These are phyloP conservation scores for Linnemannia exigua DNA, from an alignment of 192 early-diverging fungal species.

Conservation along the genomic window DNA sequence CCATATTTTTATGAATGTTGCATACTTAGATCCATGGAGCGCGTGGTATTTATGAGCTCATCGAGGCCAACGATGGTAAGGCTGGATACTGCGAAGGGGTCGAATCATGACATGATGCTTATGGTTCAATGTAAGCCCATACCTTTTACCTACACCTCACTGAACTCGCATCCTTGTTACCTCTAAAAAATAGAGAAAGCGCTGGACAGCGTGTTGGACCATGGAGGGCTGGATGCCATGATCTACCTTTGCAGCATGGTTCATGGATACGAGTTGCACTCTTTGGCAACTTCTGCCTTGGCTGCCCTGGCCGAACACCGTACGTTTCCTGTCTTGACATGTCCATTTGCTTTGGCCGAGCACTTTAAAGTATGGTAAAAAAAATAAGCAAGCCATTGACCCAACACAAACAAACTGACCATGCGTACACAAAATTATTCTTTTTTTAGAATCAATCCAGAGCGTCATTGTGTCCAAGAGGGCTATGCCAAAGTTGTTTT, in stretches of 20 bases:
- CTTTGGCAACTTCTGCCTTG: slow-evolving; percentile 60
- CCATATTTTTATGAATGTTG: not conserved
- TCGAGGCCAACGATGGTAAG: slow-evolving; percentile 67
- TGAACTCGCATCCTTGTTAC: not conserved
- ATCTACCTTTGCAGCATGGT: slow-evolving; percentile 62
- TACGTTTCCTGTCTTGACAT: slow-evolving; percentile 19
- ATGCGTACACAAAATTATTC: not conserved
- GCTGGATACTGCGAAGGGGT: not conserved
- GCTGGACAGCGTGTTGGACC: slow-evolving; percentile 56
- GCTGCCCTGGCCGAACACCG: slow-evolving; percentile 66
- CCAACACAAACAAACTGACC: not conserved
- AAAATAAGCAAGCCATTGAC: not conserved
- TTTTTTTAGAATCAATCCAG: slow-evolving; percentile 60
- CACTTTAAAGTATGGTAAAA: not conserved
- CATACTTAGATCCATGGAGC: slow-evolving; percentile 46
- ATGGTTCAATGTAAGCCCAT: not conserved
- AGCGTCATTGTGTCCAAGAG: slow-evolving; percentile 65
- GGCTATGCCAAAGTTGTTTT: slow-evolving; percentile 60
- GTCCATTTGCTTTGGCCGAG: not conserved
- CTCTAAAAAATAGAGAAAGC: slow-evolving; percentile 57
- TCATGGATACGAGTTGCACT: slow-evolving; percentile 60
- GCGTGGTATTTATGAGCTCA: slow-evolving; percentile 66
- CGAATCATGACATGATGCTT: not conserved
- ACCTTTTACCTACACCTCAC: not conserved
- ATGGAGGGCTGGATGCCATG: slow-evolving; percentile 69